Evolutionary conservation across 1,139 yeast species (phyloP).

Genomic region (Debaryomycetaceae sp.): DNA sequence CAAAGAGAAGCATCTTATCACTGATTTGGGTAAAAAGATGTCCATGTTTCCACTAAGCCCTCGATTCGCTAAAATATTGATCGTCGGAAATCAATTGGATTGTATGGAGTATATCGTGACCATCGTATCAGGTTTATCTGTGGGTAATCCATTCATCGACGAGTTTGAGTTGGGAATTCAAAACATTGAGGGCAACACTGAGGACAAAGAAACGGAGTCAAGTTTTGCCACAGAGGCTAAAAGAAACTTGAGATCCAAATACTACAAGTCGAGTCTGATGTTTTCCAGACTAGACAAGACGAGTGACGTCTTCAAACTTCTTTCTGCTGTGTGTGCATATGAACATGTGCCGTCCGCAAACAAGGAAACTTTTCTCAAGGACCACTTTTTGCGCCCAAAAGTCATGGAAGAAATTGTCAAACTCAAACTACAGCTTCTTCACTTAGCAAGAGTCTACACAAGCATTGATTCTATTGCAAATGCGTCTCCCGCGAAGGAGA

Average conservation of each 20-base stretch:
- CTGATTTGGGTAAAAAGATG: conserved; percentile 83
- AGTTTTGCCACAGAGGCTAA: conserved; percentile 35
- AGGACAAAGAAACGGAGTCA: conserved; percentile 27
- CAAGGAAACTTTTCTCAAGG: conserved; percentile 44
- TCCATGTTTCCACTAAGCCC: conserved; percentile 92
- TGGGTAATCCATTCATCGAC: conserved; percentile 84
- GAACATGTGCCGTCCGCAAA: conserved; percentile 65
- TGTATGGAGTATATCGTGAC: conserved; percentile 88
- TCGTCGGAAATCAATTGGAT: conserved; percentile 81
- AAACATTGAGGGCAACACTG: conserved; percentile 25
- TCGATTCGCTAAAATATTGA: conserved; percentile 83
- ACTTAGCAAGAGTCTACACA: conserved; percentile 67
- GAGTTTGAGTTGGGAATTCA: conserved; percentile 68
- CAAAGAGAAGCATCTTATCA: conserved; percentile 45
- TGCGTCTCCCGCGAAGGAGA: conserved; percentile 32
- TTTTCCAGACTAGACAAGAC: conserved; percentile 66
- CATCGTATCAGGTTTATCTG: conserved; percentile 87
- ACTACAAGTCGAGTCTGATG: conserved; percentile 51
- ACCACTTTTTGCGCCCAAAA: conserved; percentile 65
- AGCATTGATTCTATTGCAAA: conserved; percentile 51
- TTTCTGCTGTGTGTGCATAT: conserved; percentile 85
- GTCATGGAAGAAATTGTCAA: conserved; percentile 83
- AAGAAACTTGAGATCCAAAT: conserved; percentile 47
- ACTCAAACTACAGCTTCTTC: conserved; percentile 72
- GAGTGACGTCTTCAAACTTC: conserved; percentile 71